Evolutionary conservation across 1,139 yeast species (phyloP), one percentile per base, ranked within the genome.

Genomic region (Suhomyces terraborum): DNA sequence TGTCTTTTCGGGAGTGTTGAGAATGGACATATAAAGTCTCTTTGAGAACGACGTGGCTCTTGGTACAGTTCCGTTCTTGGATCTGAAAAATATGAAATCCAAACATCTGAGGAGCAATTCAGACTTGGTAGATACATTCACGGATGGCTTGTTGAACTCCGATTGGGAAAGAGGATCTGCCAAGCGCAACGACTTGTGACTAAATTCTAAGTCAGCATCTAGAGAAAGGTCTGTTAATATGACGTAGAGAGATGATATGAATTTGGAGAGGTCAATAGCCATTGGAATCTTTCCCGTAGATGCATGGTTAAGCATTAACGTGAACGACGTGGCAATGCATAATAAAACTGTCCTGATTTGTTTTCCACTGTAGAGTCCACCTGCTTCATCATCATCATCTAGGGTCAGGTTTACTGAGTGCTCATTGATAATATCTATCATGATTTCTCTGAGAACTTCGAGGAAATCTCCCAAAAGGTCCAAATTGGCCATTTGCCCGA

Each of bases 401-500:
- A 52, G 35, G 22, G 18, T 32, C 28, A 23, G 28, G 23, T 38
- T 34, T 25, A 67, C 47, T 3, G 71, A 55, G 47, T 67, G 69
- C 18, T 61, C 63, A 4, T 59, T 61, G 13, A 69, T 52, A 13
- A 69, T 62, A 48, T 80, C 84, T 16, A 63, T 55, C 63, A 86
- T 79, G 21, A 87, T 75, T 62, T 93, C 98, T 53, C 94, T 75
- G 57, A 93, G 74, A 3, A 89, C 96, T 60, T 86, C 95, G 36
- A 93, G 72, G 62, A 93, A 82, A 61, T 93, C 98, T 21, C 98
- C 98, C 52, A 93, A 76, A 40, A 93, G 71, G 51, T 93, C 98
- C 41, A 93, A 80, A 58, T 93, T 93, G 26, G 95, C 91, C 82
- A 91, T 83, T 56, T 84, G 93, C 3, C 98, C 96, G 59, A 84